Percentiles rank a stretch among this genome's conserved stretches.
Evolutionary conservation across 441 rosid genomes (phyloP).

Genomic region (Erodium trifolium): DNA sequence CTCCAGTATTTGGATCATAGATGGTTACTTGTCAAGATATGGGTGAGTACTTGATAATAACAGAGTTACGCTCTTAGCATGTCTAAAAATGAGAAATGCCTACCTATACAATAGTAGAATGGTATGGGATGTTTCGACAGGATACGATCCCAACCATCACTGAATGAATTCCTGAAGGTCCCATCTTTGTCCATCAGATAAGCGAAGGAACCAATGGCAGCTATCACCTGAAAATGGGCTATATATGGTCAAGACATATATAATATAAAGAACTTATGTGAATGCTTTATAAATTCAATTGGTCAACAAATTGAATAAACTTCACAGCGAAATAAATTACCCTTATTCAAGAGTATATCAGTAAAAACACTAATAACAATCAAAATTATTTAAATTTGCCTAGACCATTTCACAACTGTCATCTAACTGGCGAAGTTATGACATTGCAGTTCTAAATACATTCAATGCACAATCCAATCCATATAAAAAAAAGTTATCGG

Average conservation of each 20-base stretch:
- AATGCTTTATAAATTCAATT: not conserved
- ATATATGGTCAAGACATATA: not conserved
- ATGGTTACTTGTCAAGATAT: not conserved
- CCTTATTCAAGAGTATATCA: not conserved
- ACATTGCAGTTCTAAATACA: not conserved
- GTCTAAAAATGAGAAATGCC: constrained; percentile 2
- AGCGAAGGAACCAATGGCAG: constrained; percentile 74
- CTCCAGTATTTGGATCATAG: not conserved
- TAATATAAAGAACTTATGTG: not conserved
- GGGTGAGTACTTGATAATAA: not conserved
- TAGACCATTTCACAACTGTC: not conserved
- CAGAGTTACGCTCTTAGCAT: not conserved
- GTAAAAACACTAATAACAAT: not conserved
- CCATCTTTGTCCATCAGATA: constrained; percentile 92
- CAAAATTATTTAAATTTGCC: not conserved
- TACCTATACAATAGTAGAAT: constrained; percentile 91
- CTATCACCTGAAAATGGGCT: constrained; percentile 42
- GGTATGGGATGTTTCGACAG: constrained; percentile 92
- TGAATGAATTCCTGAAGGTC: constrained; percentile 78
- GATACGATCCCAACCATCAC: constrained; percentile 92
- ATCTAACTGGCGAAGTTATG: not conserved
- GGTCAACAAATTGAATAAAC: not conserved
- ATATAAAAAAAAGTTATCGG: not conserved
- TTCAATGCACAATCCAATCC: not conserved
- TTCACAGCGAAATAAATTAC: not conserved